Percentiles rank a stretch among this genome's conserved stretches.
Evolutionary conservation across 495 filamentous ascomycete species (phyloP).

Genomic region (Cercophora samala): DNA sequence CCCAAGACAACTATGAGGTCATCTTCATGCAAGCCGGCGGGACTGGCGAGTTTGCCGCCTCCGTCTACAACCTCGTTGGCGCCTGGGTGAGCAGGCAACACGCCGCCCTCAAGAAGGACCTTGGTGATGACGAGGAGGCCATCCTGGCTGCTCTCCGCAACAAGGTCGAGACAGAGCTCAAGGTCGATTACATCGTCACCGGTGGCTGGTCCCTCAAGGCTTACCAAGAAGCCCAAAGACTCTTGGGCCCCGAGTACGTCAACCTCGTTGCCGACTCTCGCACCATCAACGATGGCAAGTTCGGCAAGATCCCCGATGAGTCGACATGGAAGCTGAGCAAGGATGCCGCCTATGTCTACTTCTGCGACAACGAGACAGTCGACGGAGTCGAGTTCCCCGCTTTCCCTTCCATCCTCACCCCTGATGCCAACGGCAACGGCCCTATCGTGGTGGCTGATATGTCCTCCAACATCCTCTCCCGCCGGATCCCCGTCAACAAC

Average conservation of each 20-base stretch:
- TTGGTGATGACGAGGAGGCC: slow-evolving; percentile 44
- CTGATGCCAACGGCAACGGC: slow-evolving; percentile 52
- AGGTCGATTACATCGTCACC: slow-evolving; percentile 86
- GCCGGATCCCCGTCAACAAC: slow-evolving; percentile 63
- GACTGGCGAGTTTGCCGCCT: slow-evolving; percentile 75
- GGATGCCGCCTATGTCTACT: slow-evolving; percentile 78
- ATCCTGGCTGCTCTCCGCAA: slow-evolving; percentile 56
- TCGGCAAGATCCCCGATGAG: slow-evolving; percentile 76
- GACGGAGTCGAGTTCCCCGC: slow-evolving; percentile 90
- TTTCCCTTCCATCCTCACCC: slow-evolving; percentile 64
- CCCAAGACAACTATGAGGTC: slow-evolving; percentile 66
- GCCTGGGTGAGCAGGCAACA: slow-evolving; percentile 71
- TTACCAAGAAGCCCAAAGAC: slow-evolving; percentile 73
- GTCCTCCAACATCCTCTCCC: slow-evolving; percentile 71
- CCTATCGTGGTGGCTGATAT: slow-evolving; percentile 80
- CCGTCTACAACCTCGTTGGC: slow-evolving; percentile 74
- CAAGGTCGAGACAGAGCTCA: slow-evolving; percentile 61
- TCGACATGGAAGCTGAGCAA: slow-evolving; percentile 72
- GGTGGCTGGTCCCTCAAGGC: slow-evolving; percentile 93
- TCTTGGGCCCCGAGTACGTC: slow-evolving; percentile 73
- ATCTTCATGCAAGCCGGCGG: slow-evolving; percentile 83
- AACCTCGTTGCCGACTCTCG: slow-evolving; percentile 75
- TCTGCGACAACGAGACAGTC: slow-evolving; percentile 91
- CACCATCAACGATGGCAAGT: slow-evolving; percentile 74
- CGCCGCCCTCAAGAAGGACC: slow-evolving; percentile 38